Percentiles rank a stretch among this genome's conserved stretches.
Conservation (phyloP, 73 alveolate species). For the Tetrahymena thermophila region DNA sequence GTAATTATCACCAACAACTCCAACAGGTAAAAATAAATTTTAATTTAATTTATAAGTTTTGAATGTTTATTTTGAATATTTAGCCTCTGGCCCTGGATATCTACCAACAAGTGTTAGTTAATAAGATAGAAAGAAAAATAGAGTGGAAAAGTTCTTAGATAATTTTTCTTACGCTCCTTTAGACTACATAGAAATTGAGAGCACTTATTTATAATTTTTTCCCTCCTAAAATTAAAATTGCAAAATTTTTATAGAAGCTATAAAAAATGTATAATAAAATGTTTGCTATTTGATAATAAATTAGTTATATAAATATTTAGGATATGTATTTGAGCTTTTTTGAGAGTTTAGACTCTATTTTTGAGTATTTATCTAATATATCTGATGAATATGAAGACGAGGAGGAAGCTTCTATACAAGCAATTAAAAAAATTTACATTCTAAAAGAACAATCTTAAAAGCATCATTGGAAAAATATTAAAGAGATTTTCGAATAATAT, state of each 20-base stretch:
- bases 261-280: not conserved
- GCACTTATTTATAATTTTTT: not conserved
- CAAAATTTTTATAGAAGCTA: not conserved
- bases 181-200: not conserved
- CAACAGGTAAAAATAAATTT: not conserved
- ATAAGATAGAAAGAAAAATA: not conserved
- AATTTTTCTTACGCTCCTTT: not conserved
- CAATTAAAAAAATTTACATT: not conserved
- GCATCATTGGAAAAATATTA: not conserved
- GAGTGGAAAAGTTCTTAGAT: not conserved
- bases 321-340: not conserved
- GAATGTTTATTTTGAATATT: not conserved
- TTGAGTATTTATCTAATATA: not conserved
- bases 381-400: not conserved
- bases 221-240: not conserved
- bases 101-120: not conserved
- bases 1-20: not conserved
- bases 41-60: not conserved
- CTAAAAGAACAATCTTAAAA: not conserved
- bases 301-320: not conserved
- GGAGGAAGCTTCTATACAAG: not conserved
- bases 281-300: not conserved
- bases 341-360: not conserved
- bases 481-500: not conserved
- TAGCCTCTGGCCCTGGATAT: not conserved